Evolutionary conservation across 2,329 filamentous ascomycete species (phyloP).

Genomic region (Neophaeococcomyces aloes): DNA sequence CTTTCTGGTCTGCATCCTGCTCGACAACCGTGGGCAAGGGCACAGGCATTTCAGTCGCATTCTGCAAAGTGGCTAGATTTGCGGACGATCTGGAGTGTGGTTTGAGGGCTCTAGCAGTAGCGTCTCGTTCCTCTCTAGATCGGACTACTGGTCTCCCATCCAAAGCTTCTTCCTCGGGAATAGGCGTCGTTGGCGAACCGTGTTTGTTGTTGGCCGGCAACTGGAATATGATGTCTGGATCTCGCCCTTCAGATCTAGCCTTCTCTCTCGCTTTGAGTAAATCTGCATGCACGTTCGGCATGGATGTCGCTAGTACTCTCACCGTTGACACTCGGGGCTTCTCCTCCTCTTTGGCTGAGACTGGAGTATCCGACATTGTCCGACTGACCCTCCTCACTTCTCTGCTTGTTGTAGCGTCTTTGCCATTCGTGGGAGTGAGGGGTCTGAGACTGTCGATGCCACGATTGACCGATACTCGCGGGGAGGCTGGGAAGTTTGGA

Average conservation of each 20-base stretch:
- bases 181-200: slow-evolving; percentile 13
- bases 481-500: slow-evolving; percentile 20
- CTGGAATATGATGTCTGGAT: slow-evolving; percentile 21
- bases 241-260: slow-evolving; percentile 40
- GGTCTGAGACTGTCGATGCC: slow-evolving; percentile 16
- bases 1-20: slow-evolving; percentile 36
- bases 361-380: slow-evolving; percentile 20
- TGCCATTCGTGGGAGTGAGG: slow-evolving; percentile 13
- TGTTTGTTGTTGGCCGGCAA: slow-evolving; percentile 12
- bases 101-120: slow-evolving; percentile 68
- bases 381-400: slow-evolving; percentile 13
- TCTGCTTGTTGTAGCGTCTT: slow-evolving; percentile 1
- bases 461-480: slow-evolving; percentile 7
- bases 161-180: slow-evolving; percentile 22
- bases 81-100: slow-evolving; percentile 68
- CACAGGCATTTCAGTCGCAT: slow-evolving; percentile 44
- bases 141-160: slow-evolving; percentile 21
- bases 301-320: slow-evolving; percentile 78
- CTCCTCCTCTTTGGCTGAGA: slow-evolving; percentile 27
- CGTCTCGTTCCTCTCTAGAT: slow-evolving; percentile 62
- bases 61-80: slow-evolving; percentile 52
- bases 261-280: slow-evolving; percentile 57
- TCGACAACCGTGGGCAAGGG: slow-evolving; percentile 44
- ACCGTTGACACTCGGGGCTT: slow-evolving; percentile 67
- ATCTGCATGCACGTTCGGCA: slow-evolving; percentile 82